Evolutionary conservation across 768 basidiomycete species (phyloP).

Genomic region (Tricholoma matsutake): DNA sequence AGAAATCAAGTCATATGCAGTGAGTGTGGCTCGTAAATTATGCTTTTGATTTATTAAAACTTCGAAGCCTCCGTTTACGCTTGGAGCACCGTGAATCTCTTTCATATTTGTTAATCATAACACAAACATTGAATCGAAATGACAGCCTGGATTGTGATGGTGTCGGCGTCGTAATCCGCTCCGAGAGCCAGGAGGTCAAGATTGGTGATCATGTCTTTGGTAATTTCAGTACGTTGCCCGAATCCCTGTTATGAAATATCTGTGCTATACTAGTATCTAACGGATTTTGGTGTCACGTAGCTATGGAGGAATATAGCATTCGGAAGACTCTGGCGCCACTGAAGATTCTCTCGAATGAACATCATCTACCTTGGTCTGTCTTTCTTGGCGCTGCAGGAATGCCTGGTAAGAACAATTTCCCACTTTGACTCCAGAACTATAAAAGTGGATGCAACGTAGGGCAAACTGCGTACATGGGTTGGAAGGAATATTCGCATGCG

Average conservation of each 20-base stretch:
- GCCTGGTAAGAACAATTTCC: conserved; percentile 37
- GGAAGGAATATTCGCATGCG: conserved; percentile 38
- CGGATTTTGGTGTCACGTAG: not conserved
- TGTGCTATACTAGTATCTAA: not conserved
- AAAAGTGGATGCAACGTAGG: conserved; percentile 17
- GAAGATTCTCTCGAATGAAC: conserved; percentile 35
- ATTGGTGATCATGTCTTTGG: conserved; percentile 33
- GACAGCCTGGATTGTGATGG: conserved; percentile 17
- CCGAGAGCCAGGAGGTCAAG: conserved; percentile 16
- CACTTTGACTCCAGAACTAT: not conserved
- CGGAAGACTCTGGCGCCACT: conserved; percentile 16
- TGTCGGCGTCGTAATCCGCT: conserved; percentile 21
- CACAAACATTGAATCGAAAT: not conserved
- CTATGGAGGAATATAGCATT: conserved; percentile 41
- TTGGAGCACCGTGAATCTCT: conserved; percentile 23
- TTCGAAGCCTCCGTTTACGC: conserved; percentile 9
- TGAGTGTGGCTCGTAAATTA: not conserved
- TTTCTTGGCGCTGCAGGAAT: conserved; percentile 54
- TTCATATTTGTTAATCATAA: not conserved
- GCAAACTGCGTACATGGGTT: conserved; percentile 37
- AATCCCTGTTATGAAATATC: not conserved
- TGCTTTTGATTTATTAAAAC: not conserved
- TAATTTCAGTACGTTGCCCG: conserved; percentile 11
- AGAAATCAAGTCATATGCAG: conserved; percentile 17
- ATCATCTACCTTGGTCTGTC: conserved; percentile 44